phyloP scores from a whole-genome alignment of 2,329 filamentous ascomycete genomes.

The Raffaelea albimanens region DNA sequence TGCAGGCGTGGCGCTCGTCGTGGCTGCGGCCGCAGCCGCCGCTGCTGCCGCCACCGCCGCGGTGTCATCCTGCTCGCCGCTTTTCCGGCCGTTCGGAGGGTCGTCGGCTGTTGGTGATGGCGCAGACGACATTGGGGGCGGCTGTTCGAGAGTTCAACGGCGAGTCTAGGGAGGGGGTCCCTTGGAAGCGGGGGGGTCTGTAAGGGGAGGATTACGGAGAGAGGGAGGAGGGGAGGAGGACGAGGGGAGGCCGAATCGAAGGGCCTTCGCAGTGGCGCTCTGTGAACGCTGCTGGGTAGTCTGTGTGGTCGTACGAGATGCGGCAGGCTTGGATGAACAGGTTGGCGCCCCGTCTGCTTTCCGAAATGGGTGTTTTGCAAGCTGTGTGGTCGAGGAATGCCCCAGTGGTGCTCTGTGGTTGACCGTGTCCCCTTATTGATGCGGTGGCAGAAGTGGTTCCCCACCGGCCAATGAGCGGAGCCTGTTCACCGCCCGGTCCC shows the following conservation, averaged over 20 bases:
- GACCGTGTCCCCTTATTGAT: neutral
- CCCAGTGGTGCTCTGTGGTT: neutral
- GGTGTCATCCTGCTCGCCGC: slow-evolving; percentile 7
- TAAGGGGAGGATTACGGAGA: neutral
- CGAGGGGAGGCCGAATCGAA: no score
- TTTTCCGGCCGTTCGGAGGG: slow-evolving; percentile 7
- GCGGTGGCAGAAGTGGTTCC: neutral
- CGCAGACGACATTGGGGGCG: slow-evolving; percentile 12
- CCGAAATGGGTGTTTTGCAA: neutral
- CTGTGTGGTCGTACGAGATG: neutral
- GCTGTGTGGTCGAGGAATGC: neutral
- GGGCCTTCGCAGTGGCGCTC: no score
- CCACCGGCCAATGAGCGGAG: neutral
- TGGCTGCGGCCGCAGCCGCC: slow-evolving; percentile 20
- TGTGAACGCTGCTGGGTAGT: no score
- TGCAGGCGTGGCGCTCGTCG: slow-evolving; percentile 15
- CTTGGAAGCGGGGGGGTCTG: no score
- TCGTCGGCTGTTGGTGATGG: slow-evolving; percentile 5
- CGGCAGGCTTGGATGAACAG: neutral
- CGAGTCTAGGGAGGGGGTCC: no score
- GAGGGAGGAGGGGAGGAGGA: neutral
- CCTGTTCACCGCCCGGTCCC: no score
- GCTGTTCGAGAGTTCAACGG: no score
- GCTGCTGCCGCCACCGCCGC: slow-evolving; percentile 14
- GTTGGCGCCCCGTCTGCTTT: neutral